phyloP scores from a whole-genome alignment of 164 flowering plant genomes.

The Dillenia turbinata region DNA sequence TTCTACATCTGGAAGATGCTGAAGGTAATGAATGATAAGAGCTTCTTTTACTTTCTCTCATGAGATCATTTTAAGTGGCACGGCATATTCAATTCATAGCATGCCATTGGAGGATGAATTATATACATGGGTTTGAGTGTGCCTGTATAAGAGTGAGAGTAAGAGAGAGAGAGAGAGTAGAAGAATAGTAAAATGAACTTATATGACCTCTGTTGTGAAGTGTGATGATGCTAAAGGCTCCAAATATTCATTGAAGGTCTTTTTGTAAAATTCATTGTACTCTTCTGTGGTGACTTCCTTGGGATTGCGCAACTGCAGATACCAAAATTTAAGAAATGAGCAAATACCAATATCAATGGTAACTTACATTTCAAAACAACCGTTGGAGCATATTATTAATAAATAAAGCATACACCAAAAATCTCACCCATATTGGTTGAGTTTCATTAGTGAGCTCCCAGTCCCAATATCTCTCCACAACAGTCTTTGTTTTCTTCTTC shows the following conservation, averaged over 20 bases:
- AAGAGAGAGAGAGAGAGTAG: too few relatives aligned
- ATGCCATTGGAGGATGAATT: too few relatives aligned
- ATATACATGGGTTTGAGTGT: too few relatives aligned
- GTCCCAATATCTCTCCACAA: conserved; percentile 94
- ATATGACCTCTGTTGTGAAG: conserved; percentile 89
- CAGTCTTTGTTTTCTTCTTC: conserved; percentile 92
- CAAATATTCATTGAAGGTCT: conserved; percentile 86
- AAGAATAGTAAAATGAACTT: background rate
- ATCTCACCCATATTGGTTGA: conserved; percentile 87
- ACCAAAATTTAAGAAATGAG: background rate
- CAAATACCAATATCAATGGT: too few relatives aligned
- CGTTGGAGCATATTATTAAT: too few relatives aligned
- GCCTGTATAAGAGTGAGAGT: too few relatives aligned
- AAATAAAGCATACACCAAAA: background rate
- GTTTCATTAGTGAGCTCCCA: conserved; percentile 95
- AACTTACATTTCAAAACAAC: too few relatives aligned
- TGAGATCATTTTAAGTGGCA: too few relatives aligned
- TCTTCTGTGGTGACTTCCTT: conserved; percentile 89
- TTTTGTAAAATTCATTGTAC: conserved; percentile 93
- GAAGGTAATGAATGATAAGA: too few relatives aligned
- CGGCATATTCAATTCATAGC: too few relatives aligned
- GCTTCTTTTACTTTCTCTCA: too few relatives aligned
- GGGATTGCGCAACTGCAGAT: conserved; percentile 79
- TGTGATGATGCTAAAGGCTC: conserved; percentile 96
- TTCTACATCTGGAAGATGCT: too few relatives aligned